Base-by-base conservation (phyloP, 2,329 filamentous ascomycete species). In the Dactylellina sp. region DNA sequence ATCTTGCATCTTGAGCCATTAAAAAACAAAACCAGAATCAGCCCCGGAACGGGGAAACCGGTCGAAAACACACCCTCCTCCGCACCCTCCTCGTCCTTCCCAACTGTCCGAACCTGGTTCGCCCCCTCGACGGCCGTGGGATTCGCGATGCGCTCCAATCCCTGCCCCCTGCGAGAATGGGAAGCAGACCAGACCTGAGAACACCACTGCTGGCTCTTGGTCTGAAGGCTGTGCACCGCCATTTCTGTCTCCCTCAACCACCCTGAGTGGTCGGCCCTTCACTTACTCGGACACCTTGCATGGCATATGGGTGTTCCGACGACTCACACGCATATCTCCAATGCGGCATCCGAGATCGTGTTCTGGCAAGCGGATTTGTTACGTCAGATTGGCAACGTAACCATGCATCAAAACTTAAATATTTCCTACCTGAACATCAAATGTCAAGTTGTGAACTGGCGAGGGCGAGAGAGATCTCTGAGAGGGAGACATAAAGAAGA, bases 21-120 rank as follows among this genome's bases (percentile, higher is more conserved):
- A 66, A 71, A n/a, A n/a, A n/a, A n/a, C n/a, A n/a, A n/a, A 32
- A 9, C 28, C 28, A 32, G 28, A 62, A 39, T 46, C 53, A 50
- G 22, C 49, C 52, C 66, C 57, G 60, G 57, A 62, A 71, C 63
- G 53, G 63, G 62, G 63, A 68, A 68, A 68, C 53, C 63, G 63
- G 63, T 68, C 37, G 52, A 22, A 66, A 32, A 52, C 9, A 64
- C 39, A 37, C 37, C 6, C 37, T 14, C 12, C 37, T 12, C 6
- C 32, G 12, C 32, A 12, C 32, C 32, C 6, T 12, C 6, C 32
- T 35, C 32, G 53, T 40, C 14, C n/a, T 24, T 6, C 35, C 25
- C 39, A 47, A 25, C 42, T 35, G 28, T 42, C 50, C 35, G 16
- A 62, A 65, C 62, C 42, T 50, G 49, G 50, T 64, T 55, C 49